phyloP scores from a whole-genome alignment of 2,329 filamentous ascomycete genomes.

The Diaporthe aspalathi region DNA sequence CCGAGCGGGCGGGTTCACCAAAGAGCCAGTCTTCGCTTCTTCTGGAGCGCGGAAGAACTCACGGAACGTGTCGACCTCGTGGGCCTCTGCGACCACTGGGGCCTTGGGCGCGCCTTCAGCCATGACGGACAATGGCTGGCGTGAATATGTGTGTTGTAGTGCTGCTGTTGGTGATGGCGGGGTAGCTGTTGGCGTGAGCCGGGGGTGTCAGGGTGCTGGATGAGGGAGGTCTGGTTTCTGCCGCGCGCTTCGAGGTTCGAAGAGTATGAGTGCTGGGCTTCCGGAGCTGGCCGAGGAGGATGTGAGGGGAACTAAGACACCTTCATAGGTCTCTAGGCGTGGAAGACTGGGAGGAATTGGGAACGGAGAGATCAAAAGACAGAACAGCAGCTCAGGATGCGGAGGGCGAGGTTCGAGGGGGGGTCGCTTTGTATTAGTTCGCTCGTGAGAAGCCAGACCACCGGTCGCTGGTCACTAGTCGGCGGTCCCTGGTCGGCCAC shows the following conservation, averaged over 20 bases:
- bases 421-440: slow-evolving; percentile 38
- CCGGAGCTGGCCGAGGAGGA: background rate
- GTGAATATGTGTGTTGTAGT: slow-evolving; percentile 39
- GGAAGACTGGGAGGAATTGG: no score
- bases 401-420: slow-evolving; percentile 17
- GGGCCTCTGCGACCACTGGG: slow-evolving; percentile 79
- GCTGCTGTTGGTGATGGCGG: slow-evolving; percentile 28
- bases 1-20: slow-evolving; percentile 14
- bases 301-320: background rate
- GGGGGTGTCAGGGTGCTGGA: background rate
- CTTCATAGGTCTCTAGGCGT: background rate
- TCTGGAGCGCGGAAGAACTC: slow-evolving; percentile 48
- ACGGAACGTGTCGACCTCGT: slow-evolving; percentile 80
- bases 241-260: background rate
- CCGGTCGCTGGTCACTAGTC: background rate
- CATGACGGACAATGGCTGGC: slow-evolving; percentile 50
- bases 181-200: slow-evolving; percentile 32
- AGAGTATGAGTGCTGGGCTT: background rate
- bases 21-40: background rate
- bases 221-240: no score
- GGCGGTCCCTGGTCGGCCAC: background rate
- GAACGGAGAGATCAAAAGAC: background rate
- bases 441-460: slow-evolving; percentile 11
- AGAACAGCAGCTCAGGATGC: background rate
- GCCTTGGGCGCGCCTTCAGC: slow-evolving; percentile 57